Evolutionary conservation across 257 asterid genomes (phyloP).

Genomic region (Prunella vulgaris): DNA sequence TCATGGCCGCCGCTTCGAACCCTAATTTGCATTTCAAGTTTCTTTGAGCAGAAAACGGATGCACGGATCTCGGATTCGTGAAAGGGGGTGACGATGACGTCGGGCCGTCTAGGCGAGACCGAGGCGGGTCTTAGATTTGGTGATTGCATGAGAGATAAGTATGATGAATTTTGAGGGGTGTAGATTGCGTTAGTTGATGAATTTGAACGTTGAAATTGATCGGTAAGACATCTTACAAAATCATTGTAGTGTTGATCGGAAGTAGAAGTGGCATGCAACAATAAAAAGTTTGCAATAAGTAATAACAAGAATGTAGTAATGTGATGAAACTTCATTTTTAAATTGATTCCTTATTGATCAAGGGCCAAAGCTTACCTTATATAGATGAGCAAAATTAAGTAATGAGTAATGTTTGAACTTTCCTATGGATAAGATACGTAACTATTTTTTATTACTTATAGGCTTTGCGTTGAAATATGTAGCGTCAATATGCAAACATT

Average conservation of each 20-base stretch:
- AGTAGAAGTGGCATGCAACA: background rate
- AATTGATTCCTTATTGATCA: no score
- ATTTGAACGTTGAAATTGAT: slow-evolving; percentile 6
- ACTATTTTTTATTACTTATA: no score
- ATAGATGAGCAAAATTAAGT: no score
- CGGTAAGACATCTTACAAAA: slow-evolving; percentile 22
- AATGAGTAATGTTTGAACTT: no score
- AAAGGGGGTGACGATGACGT: background rate
- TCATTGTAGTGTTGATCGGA: background rate
- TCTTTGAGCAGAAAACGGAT: background rate
- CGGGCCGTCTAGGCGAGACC: background rate
- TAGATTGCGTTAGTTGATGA: background rate
- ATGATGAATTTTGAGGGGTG: slow-evolving; percentile 2
- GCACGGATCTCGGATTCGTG: background rate
- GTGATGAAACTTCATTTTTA: background rate
- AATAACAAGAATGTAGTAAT: background rate
- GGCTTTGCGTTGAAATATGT: no score
- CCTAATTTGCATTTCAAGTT: background rate
- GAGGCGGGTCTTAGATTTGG: background rate
- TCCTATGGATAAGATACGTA: no score
- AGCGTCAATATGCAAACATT: no score
- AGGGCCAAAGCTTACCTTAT: no score
- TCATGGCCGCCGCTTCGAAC: slow-evolving; percentile 6
- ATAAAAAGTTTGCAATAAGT: background rate
- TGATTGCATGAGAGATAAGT: background rate